phyloP scores from a whole-genome alignment of 257 asterid genomes.

The Cynanchum wilfordii region DNA sequence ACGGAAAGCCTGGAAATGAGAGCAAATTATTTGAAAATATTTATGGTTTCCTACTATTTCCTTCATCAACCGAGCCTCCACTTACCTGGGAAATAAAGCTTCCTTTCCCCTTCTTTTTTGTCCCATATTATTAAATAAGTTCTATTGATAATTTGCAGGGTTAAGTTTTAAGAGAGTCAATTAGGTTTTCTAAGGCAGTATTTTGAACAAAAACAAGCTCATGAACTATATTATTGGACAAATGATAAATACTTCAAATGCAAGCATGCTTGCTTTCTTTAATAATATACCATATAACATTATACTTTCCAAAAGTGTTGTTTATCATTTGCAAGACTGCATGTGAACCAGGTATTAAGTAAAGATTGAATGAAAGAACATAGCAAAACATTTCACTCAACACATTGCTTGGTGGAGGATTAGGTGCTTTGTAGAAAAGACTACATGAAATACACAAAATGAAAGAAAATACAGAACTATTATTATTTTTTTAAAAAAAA shows the following conservation, averaged over 20 bases:
- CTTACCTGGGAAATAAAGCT: no score
- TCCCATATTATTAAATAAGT: no score
- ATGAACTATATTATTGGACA: no score
- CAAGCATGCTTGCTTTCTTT: neutral
- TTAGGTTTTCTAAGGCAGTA: no score
- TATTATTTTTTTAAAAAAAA: neutral
- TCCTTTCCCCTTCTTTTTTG: no score
- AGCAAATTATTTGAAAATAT: no score
- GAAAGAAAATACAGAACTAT: neutral
- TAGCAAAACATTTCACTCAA: neutral
- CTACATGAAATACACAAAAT: neutral
- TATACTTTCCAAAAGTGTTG: neutral
- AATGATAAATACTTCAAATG: no score
- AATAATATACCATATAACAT: no score
- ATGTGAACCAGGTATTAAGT: neutral
- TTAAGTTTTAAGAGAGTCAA: no score
- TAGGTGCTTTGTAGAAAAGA: neutral
- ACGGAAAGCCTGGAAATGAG: slow-evolving; percentile 94
- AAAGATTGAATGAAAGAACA: no score
- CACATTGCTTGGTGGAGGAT: neutral
- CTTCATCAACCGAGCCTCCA: neutral
- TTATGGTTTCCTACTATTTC: neutral
- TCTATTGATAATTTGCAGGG: neutral
- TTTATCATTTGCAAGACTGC: neutral
- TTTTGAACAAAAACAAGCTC: no score